phyloP scores from a whole-genome alignment of 495 filamentous ascomycete genomes.

The Aspergillus ellipticus region DNA sequence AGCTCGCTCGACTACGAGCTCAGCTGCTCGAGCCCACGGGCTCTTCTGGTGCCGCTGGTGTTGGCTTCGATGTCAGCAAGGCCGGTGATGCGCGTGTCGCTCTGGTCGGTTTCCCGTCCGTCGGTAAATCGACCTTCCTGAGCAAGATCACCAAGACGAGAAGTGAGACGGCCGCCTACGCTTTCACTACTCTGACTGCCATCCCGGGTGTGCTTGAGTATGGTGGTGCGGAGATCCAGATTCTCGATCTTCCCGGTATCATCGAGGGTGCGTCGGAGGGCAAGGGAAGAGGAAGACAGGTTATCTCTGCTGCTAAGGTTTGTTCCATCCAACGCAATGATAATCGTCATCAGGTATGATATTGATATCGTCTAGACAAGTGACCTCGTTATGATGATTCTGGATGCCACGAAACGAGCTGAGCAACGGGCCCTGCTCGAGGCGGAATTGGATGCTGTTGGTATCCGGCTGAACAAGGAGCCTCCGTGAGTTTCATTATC shows the following conservation, averaged over 20 bases:
- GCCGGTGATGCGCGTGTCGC: constrained; percentile 96
- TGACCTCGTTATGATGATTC: constrained; percentile 93
- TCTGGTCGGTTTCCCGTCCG: constrained; percentile 95
- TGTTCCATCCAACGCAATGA: not conserved
- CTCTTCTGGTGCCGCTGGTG: constrained; percentile 69
- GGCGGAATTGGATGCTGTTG: constrained; percentile 91
- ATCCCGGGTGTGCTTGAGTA: constrained; percentile 98
- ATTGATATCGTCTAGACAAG: constrained; percentile 60
- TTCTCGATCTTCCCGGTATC: constrained; percentile 97
- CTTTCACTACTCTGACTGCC: constrained; percentile 96
- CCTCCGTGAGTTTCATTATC: constrained; percentile 62
- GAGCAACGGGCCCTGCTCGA: constrained; percentile 91
- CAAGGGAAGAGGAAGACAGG: constrained; percentile 92
- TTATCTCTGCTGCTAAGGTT: constrained; percentile 94
- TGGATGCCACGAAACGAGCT: constrained; percentile 95
- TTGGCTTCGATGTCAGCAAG: constrained; percentile 96
- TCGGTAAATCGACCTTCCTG: constrained; percentile 97
- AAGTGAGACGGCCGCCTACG: constrained; percentile 92
- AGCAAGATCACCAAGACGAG: constrained; percentile 99
- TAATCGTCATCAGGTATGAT: not conserved
- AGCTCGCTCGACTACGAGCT: constrained; percentile 91
- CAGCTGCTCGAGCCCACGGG: constrained; percentile 91
- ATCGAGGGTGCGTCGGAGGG: constrained; percentile 97
- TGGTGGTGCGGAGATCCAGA: constrained; percentile 96
- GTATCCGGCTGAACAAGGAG: constrained; percentile 88